These are phyloP conservation scores for Rehmannia glutinosa DNA, from an alignment of 257 asterid genomes.

Conservation along the genomic window DNA sequence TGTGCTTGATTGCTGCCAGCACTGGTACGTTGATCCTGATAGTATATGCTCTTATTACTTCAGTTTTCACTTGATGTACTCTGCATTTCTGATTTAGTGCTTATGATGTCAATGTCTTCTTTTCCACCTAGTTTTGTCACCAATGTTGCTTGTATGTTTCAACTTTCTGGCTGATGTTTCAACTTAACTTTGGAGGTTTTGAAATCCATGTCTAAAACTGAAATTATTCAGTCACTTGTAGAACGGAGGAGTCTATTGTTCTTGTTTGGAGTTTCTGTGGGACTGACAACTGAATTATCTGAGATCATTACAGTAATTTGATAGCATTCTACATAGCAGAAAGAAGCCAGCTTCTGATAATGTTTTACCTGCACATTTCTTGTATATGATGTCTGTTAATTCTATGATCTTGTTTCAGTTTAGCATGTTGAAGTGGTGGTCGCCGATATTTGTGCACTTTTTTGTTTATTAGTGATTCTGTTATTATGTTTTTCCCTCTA, in stretches of 20 bases:
- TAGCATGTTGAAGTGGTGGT: neutral
- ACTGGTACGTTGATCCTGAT: constrained; percentile 57
- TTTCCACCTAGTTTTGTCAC: neutral
- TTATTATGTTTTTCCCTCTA: neutral
- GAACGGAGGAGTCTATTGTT: no score
- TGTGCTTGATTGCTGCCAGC: constrained; percentile 97
- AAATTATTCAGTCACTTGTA: neutral
- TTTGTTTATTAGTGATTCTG: neutral
- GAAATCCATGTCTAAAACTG: neutral
- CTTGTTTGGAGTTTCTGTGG: no score
- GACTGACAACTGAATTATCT: neutral
- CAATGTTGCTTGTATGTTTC: constrained; percentile 4
- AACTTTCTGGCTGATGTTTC: neutral
- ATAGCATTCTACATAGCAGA: neutral
- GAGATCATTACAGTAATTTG: neutral
- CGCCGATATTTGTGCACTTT: neutral
- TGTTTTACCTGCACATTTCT: neutral
- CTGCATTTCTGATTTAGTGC: neutral
- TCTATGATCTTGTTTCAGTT: neutral
- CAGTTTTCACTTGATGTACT: neutral
- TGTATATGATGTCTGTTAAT: neutral
- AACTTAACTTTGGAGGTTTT: neutral
- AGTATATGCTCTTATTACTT: neutral
- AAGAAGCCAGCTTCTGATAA: neutral
- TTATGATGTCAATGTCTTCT: neutral